phyloP scores from a whole-genome alignment of 805 yeast species.

The Saturnispora hagleri region DNA sequence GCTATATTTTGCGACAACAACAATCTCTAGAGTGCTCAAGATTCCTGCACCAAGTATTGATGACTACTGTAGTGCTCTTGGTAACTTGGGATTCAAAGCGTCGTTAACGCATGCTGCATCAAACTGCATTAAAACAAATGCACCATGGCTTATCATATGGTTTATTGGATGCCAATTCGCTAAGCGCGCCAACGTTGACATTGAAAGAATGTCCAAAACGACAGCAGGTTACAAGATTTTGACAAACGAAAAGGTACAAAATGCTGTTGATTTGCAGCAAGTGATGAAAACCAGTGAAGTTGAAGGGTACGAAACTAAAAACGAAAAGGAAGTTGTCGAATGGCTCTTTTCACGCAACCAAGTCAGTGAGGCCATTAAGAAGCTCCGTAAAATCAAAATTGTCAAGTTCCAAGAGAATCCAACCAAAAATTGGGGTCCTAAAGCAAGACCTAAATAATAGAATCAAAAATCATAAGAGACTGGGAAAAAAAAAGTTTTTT shows the following conservation, averaged over 20 bases:
- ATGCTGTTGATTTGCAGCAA: conserved; percentile 24
- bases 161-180: conserved; percentile 60
- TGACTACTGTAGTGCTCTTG: conserved; percentile 65
- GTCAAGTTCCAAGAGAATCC: conserved; percentile 91
- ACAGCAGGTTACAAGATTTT: conserved; percentile 53
- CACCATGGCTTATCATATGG: conserved; percentile 77
- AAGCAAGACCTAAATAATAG: conserved; percentile 48
- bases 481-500: neutral
- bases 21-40: conserved; percentile 64
- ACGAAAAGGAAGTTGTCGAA: conserved; percentile 17
- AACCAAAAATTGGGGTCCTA: conserved; percentile 87
- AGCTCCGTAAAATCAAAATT: conserved; percentile 64
- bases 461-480: neutral
- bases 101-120: conserved; percentile 86
- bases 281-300: conserved; percentile 8
- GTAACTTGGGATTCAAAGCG: conserved; percentile 73
- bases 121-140: conserved; percentile 81
- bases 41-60: conserved; percentile 77
- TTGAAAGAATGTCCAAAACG: conserved; percentile 36
- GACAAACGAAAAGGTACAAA: conserved; percentile 32
- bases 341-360: conserved; percentile 56
- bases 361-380: conserved; percentile 46
- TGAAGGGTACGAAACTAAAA: conserved; percentile 16
- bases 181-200: conserved; percentile 32
- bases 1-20: conserved; percentile 77